Evolutionary conservation across 148 eudicot genomes (phyloP).

Genomic region (Rhododendron williamsianum): DNA sequence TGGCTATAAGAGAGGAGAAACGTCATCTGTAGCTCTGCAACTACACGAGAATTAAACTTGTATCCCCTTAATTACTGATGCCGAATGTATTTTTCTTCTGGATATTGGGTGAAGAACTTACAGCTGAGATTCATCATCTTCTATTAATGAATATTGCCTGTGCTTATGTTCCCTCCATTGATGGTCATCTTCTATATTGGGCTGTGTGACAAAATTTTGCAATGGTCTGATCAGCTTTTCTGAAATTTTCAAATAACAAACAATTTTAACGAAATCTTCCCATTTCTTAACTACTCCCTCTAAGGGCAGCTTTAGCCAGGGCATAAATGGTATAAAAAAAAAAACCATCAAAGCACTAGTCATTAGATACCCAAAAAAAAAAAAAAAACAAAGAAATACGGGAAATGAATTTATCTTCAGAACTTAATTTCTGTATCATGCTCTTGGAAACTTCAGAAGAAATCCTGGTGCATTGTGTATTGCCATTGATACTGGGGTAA

Average conservation of each 20-base stretch:
- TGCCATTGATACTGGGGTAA: not conserved
- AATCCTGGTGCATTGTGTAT: not conserved
- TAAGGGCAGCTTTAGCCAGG: too few species aligned
- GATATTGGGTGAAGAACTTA: not conserved
- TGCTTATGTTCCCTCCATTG: too few species aligned
- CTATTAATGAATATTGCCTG: not conserved
- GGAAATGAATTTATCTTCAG: not conserved
- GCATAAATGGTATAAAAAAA: not conserved
- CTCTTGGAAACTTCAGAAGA: not conserved
- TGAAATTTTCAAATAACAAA: too few species aligned
- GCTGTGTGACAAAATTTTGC: not conserved
- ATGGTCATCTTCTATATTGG: not conserved
- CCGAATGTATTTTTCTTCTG: slow-evolving; percentile 6
- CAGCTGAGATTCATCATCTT: not conserved
- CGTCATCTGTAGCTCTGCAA: not conserved
- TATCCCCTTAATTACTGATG: slow-evolving; percentile 1
- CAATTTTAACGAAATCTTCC: too few species aligned
- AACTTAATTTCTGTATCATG: not conserved
- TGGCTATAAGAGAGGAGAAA: not conserved
- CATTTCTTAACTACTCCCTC: too few species aligned
- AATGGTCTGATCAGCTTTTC: not conserved
- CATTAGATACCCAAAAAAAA: too few species aligned
- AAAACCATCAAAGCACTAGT: too few species aligned
- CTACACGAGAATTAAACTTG: not conserved
- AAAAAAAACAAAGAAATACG: rapidly evolving